Evolutionary conservation across 2,329 filamentous ascomycete species (phyloP), one percentile per base, ranked within the genome.

Genomic region (Stagonosporopsis vannaccii): DNA sequence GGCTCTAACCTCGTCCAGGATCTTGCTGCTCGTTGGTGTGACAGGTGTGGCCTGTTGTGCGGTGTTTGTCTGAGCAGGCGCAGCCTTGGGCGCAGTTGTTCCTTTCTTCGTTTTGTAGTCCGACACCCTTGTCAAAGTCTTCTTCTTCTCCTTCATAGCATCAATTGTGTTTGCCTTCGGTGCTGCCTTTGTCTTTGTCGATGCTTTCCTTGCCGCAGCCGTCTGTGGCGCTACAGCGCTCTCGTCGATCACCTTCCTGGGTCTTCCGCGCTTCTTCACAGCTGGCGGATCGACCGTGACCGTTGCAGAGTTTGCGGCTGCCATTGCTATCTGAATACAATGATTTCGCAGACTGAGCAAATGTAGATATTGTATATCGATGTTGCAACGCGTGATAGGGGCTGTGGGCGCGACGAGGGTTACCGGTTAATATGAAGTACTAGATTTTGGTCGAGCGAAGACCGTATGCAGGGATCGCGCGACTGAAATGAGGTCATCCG

Each of bases 231-330:
- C 61, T n/a, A 44, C 56, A 9, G 41, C 52, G 32, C 65, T 61
- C 43, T 66, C 69, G 15, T 51, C 60, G 32, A 64, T 67, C 25
- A 67, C 66, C 51, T 75, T 75, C 62, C 66, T 74, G 36, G 71
- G 70, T 25, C 70, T 63, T 32, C 70, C 71, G 58, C 72, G 71
- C 59, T 74, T 74, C 60, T 69, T 70, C 9, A 53, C 50, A 12
- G 52, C 58, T 26, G 57, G 40, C 20, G 66, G 52, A 37, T 65
- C 61, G 23, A 58, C 43, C 1, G 59, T 54, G 15, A 58, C 22
- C 3, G 52, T 45, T 51, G 58, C 42, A n/a, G 65, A 55, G 40
- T 61, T 64, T 37, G 39, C 44, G 32, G 48, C 35, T 22, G 22
- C 51, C 52, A 56, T 59, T 52, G 42, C 35, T 39, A 37, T 36